Percentiles rank a stretch among this genome's conserved stretches.
phyloP scores from a whole-genome alignment of 352 stramenopile species.

The Phytopythium montanum region DNA sequence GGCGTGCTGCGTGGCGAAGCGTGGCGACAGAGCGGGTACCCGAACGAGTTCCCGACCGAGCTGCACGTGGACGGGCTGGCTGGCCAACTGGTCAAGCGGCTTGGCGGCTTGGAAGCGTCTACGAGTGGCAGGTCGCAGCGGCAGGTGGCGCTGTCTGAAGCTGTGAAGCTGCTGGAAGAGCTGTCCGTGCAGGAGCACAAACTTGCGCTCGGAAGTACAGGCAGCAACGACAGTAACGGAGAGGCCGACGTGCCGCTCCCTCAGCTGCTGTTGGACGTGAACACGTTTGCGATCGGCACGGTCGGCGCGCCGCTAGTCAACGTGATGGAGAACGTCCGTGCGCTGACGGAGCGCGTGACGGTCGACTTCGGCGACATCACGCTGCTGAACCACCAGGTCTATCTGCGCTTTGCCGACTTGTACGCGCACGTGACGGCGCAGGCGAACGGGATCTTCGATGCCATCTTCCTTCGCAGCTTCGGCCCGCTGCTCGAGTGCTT shows the following conservation, averaged over 20 bases:
- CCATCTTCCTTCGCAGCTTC: slow-evolving; percentile 10
- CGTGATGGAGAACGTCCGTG: slow-evolving; percentile 8
- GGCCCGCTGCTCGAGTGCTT: slow-evolving; percentile 9
- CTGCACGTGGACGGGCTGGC: slow-evolving; percentile 4
- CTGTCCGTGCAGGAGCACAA: slow-evolving; percentile 9
- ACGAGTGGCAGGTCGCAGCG: neutral
- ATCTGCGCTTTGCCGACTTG: slow-evolving; percentile 5
- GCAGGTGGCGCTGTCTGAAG: neutral
- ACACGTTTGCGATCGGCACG: slow-evolving; percentile 6
- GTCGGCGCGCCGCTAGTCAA: slow-evolving; percentile 4
- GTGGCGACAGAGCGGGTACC: slow-evolving; percentile 8
- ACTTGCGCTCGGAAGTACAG: neutral
- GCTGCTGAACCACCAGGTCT: slow-evolving; percentile 7
- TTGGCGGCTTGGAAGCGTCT: neutral
- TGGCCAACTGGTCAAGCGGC: neutral
- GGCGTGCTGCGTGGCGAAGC: slow-evolving; percentile 7
- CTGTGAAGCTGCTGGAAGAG: slow-evolving; percentile 6
- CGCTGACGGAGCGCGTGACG: slow-evolving; percentile 5
- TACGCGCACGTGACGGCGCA: slow-evolving; percentile 7
- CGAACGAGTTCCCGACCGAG: slow-evolving; percentile 8
- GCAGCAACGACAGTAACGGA: slow-evolving; percentile 2
- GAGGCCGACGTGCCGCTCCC: slow-evolving; percentile 2
- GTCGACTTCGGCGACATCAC: slow-evolving; percentile 6
- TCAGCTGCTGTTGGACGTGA: slow-evolving; percentile 4
- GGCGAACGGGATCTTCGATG: slow-evolving; percentile 4